Percentiles rank a stretch among this genome's conserved stretches.
Conservation (phyloP, 2,329 filamentous ascomycete species). For the Tolypocladium ophioglossoides region DNA sequence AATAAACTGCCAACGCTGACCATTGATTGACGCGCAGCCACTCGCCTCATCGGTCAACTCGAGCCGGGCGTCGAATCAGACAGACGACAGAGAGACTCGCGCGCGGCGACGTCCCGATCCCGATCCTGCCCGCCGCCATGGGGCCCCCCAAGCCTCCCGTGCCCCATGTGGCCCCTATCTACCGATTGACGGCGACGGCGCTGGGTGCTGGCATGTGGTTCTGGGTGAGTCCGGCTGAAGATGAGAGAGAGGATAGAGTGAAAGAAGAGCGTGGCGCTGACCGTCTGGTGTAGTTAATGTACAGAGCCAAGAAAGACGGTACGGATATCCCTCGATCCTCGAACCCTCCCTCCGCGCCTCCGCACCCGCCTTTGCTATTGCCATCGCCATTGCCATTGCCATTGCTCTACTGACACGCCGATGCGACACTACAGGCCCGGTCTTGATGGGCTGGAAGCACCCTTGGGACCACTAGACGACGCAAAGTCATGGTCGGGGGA, state of each 20-base stretch:
- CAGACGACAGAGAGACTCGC: neutral
- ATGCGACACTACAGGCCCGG: conserved; percentile 41
- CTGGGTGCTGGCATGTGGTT: conserved; percentile 98
- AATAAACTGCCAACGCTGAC: neutral
- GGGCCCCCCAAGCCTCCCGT: conserved; percentile 29
- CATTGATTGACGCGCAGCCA: neutral
- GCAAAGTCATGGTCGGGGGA: neutral
- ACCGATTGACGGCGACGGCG: conserved; percentile 77
- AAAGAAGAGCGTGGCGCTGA: neutral
- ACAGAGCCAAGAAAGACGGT: conserved; percentile 93
- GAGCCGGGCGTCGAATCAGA: neutral
- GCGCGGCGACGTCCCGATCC: neutral
- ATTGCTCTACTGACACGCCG: neutral
- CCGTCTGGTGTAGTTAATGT: conserved; percentile 60
- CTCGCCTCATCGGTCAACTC: neutral
- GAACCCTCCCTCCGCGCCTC: neutral
- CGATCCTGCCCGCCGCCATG: conserved; percentile 12
- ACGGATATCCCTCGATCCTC: conserved; percentile 11
- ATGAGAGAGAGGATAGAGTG: neutral
- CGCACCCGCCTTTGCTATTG: neutral
- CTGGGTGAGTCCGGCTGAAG: conserved; percentile 55
- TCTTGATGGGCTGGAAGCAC: conserved; percentile 85
- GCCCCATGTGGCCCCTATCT: conserved; percentile 49
- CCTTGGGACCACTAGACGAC: conserved; percentile 73
- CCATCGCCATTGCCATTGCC: neutral